Percentiles rank a stretch among this genome's conserved stretches.
Evolutionary conservation across 2,329 filamentous ascomycete genomes (phyloP).

Genomic region (Aureobasidium sp.): DNA sequence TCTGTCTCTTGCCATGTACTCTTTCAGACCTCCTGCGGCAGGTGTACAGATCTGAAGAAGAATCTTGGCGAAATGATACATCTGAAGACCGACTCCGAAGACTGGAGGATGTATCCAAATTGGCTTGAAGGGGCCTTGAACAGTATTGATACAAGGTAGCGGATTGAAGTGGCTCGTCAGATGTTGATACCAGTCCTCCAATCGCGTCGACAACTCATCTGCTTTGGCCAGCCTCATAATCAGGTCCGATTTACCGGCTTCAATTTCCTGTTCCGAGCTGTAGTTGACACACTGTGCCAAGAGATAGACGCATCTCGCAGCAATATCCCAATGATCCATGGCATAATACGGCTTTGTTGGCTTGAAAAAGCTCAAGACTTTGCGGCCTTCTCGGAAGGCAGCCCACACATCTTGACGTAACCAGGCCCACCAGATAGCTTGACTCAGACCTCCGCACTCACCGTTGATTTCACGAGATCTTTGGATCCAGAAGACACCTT

Average conservation of each 20-base stretch:
- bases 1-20: slow-evolving; percentile 37
- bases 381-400: slow-evolving; percentile 50
- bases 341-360: slow-evolving; percentile 42
- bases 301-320: slow-evolving; percentile 46
- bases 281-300: slow-evolving; percentile 51
- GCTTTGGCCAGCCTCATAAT: slow-evolving; percentile 38
- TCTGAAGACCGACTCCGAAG: slow-evolving; percentile 41
- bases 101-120: slow-evolving; percentile 45
- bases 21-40: slow-evolving; percentile 39
- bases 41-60: slow-evolving; percentile 46
- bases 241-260: slow-evolving; percentile 35
- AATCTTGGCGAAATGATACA: slow-evolving; percentile 45
- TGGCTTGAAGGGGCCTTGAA: slow-evolving; percentile 33
- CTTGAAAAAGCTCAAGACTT: slow-evolving; percentile 50
- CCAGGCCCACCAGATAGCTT: slow-evolving; percentile 58
- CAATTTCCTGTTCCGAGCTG: slow-evolving; percentile 42
- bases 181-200: slow-evolving; percentile 42
- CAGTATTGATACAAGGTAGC: slow-evolving; percentile 27
- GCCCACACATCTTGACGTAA: slow-evolving; percentile 57
- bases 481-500: slow-evolving; percentile 58
- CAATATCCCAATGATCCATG: slow-evolving; percentile 46
- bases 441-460: slow-evolving; percentile 47
- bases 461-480: slow-evolving; percentile 52
- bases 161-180: slow-evolving; percentile 36
- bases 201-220: slow-evolving; percentile 37